Conservation (phyloP, 805 yeast species). For the Metschnikowia orientalis region DNA sequence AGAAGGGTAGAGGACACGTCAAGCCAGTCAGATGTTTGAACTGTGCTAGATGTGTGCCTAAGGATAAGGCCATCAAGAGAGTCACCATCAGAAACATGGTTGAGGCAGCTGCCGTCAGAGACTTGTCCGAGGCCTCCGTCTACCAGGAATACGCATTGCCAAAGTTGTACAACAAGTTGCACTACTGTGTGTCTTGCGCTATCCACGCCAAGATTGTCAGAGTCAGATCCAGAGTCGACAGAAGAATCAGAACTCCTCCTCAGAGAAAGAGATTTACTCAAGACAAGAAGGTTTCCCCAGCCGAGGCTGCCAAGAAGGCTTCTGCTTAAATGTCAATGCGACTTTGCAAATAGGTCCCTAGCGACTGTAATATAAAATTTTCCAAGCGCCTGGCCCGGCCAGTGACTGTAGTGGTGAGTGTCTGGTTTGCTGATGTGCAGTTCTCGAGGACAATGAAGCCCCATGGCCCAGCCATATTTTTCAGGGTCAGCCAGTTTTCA, state of each 20-base stretch:
- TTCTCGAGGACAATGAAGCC: too few relatives aligned
- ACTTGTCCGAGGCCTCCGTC: conserved; percentile 98
- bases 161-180: conserved; percentile 98
- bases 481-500: too few relatives aligned
- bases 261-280: conserved; percentile 97
- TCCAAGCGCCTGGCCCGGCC: not conserved
- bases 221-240: conserved; percentile 98
- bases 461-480: too few relatives aligned
- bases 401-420: too few relatives aligned
- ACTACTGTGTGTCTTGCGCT: conserved; percentile 99
- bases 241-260: conserved; percentile 99
- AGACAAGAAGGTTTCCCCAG: conserved; percentile 94
- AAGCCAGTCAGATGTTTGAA: conserved; percentile 99
- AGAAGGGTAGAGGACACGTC: conserved; percentile 99
- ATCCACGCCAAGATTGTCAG: conserved; percentile 99
- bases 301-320: conserved; percentile 97
- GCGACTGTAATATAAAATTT: conserved; percentile 17
- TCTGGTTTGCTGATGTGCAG: too few relatives aligned
- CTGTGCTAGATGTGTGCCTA: conserved; percentile 99
- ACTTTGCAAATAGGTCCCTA: conserved; percentile 13
- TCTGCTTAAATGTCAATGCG: conserved; percentile 34
- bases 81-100: conserved; percentile 99
- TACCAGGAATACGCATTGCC: conserved; percentile 99
- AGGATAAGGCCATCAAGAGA: conserved; percentile 99
- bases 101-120: conserved; percentile 99